Base-by-base conservation (phyloP, 2,329 filamentous ascomycete genomes). In the Colletotrichum navitas region DNA sequence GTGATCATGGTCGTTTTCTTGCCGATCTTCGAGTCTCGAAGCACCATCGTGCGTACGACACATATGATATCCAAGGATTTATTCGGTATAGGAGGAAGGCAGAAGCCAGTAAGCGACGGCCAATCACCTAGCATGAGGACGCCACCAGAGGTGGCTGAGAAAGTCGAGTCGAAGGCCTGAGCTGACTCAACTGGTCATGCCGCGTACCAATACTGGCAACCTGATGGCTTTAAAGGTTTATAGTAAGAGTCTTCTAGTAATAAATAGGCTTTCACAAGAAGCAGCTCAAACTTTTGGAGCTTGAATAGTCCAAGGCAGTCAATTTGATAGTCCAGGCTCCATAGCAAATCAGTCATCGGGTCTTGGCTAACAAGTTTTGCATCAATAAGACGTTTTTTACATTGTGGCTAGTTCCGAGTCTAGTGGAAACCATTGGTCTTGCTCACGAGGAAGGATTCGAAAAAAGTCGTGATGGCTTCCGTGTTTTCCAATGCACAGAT, bases 1-100 rank as follows among this genome's bases (percentile, higher is more conserved):
- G 62, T 66, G 34, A 51, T 73, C 14, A 74, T 74, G 67, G 71
- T 73, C 6, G 65, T 74, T 5, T 68, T 73, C 45, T 43, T 74
- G 10, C 71, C 73, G 3, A 45, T 74, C 10, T 72, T 71, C 10
- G 73, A 74, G 36, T 74, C 73, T 18, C 62, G 73, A 21, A 64
- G 36, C 11, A 74, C 73, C 1, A 67, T 74, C 4, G 39, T 73
- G 1, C 64, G 68, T 5, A 74, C 73, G 0, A 68, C 67, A 1
- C 52, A 61, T 3, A 67, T 73, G 71, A 74, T 74, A 68, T 62
- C 64, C 16, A 68, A 66, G 7, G 73, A 74, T 10, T 1, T 74
- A 11, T 36, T 73, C 1, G 73, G 73, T 5, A 16, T 66, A 16
- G 43, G 56, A 1, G 47, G 64, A 8, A 51, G 36, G 6, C 39